Base-by-base conservation (phyloP, 768 basidiomycete genomes). In the Mycena maculata region DNA sequence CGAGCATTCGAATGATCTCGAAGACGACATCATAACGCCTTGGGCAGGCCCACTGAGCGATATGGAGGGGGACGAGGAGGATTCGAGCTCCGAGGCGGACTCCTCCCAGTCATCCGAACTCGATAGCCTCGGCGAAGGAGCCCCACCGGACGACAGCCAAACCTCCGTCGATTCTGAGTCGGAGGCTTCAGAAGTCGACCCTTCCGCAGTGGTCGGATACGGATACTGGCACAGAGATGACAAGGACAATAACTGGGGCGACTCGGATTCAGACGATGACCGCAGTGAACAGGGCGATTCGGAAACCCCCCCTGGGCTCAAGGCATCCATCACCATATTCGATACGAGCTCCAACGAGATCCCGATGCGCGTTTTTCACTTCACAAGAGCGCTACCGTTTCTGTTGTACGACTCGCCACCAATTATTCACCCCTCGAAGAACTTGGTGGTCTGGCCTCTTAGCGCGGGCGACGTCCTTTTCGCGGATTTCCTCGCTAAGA, bases 361-460 rank as follows among this genome's bases (percentile, higher is more conserved):
- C 15, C 67, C 62, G n/a, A 63, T 36, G 23, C 62, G 31, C 39
- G 36, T 70, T 15, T 77, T 74, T 52, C 63, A 71, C 20, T 74
- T 62, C 55, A 55, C 39, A 25, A 59, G 58, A 22, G 23, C 65
- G 20, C 45, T 75, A 12, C 59, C 54, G 5, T 75, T 71, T 67
- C 71, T 66, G 50, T 39, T 76, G 13, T 74, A 75, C 58, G 71
- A 59, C 36, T 78, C 77, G 11, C 76, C 77, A 12, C 77, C 76
- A 13, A 62, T 63, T 4, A 38, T 78, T 23, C 76, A 78, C 58
- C 77, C 75, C 10, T 61, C 59, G n/a, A 60, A 71, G 50, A 50
- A 67, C 16, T 67, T 78, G 25, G 63, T 76, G 3, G 72, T 75
- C 22, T 78, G 76, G 76, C 73, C 77, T 15, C 63, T 77, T n/a